Evolutionary conservation across 2,329 filamentous ascomycete genomes (phyloP).

Genomic region (Ascochyta pisi): DNA sequence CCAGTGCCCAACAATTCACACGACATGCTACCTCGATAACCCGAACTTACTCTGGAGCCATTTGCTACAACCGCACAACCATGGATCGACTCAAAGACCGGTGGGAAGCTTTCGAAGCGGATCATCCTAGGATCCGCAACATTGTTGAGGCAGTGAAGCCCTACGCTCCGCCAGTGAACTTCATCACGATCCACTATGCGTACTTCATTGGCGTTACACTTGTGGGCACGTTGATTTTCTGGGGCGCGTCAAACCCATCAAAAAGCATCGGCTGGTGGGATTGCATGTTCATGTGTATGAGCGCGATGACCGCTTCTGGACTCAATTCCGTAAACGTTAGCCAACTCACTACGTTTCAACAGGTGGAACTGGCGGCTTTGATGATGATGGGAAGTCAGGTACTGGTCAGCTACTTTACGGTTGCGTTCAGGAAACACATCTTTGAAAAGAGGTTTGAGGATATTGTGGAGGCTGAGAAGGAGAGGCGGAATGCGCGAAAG

Average conservation of each 20-base stretch:
- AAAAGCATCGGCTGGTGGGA: conserved; percentile 34
- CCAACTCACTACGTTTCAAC: conserved; percentile 28
- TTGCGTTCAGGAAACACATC: conserved; percentile 31
- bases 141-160: conserved; percentile 22
- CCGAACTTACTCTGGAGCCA: conserved; percentile 10
- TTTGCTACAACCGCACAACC: conserved; percentile 8
- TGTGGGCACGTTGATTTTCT: conserved; percentile 29
- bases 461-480: conserved; percentile 29
- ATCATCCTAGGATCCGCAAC: conserved; percentile 17
- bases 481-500: conserved; percentile 27
- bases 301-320: conserved; percentile 19
- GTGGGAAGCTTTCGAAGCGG: conserved; percentile 15
- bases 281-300: conserved; percentile 31
- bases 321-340: conserved; percentile 34
- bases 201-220: conserved; percentile 27
- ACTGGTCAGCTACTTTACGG: conserved; percentile 29
- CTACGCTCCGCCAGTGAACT: conserved; percentile 31
- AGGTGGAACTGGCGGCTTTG: conserved; percentile 24
- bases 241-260: conserved; percentile 28
- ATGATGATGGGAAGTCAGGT: conserved; percentile 35
- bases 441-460: conserved; percentile 34
- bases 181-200: conserved; percentile 33
- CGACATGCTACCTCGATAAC: conserved; percentile 18
- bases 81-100: conserved; percentile 19
- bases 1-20: conserved; percentile 6